Conservation (phyloP, 805 yeast species). For the Sugiyamaella lignohabitans region DNA sequence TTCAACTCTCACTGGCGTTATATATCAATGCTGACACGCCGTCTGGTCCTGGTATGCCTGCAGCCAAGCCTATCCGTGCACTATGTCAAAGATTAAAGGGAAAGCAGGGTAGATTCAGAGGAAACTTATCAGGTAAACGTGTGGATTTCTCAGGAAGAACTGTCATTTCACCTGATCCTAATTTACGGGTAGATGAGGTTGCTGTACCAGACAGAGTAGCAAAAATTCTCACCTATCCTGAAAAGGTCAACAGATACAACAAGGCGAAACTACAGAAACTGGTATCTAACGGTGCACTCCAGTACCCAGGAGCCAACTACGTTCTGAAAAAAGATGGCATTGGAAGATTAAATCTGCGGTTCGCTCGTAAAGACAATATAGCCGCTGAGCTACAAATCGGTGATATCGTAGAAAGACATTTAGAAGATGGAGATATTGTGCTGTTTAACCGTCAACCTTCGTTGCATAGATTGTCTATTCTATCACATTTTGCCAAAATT, state of each 20-base stretch:
- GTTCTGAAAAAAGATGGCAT: conserved; percentile 74
- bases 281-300: conserved; percentile 75
- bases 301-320: conserved; percentile 96
- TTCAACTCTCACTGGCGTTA: conserved; percentile 94
- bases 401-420: conserved; percentile 91
- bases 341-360: conserved; percentile 80
- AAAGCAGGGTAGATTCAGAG: conserved; percentile 98
- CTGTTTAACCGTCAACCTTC: conserved; percentile 97
- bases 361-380: conserved; percentile 73
- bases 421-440: conserved; percentile 95
- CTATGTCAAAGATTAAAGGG: conserved; percentile 97
- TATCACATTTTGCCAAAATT: conserved; percentile 92
- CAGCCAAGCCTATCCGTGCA: conserved; percentile 79
- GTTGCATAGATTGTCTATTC: conserved; percentile 84
- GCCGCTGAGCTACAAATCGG: conserved; percentile 78
- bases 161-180: conserved; percentile 98
- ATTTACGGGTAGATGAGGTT: conserved; percentile 88
- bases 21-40: conserved; percentile 96
- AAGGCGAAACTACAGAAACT: conserved; percentile 66
- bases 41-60: conserved; percentile 38
- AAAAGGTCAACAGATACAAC: conserved; percentile 85
- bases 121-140: conserved; percentile 95
- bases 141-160: conserved; percentile 98
- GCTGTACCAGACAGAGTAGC: conserved; percentile 98
- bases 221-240: conserved; percentile 92